phyloP scores from a whole-genome alignment of 495 filamentous ascomycete species.

The Aspergillus cristatus region DNA sequence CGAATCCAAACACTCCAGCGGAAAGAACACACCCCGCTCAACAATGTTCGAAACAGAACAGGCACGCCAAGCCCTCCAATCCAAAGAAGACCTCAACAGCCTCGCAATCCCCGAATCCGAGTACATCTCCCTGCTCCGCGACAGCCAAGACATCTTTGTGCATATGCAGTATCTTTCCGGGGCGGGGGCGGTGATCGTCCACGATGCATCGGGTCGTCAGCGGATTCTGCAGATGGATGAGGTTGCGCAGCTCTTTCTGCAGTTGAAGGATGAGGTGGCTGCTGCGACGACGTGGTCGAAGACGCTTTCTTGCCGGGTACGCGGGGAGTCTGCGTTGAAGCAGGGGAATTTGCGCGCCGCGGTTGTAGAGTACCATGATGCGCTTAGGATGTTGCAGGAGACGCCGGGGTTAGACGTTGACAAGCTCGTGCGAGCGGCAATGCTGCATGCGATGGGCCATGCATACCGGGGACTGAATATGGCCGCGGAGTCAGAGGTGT shows the following conservation, averaged over 20 bases:
- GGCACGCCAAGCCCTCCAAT: background rate
- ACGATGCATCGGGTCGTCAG: conserved; percentile 21
- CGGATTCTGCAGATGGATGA: conserved; percentile 21
- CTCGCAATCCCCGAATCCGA: conserved; percentile 10
- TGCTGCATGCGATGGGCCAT: conserved; percentile 17
- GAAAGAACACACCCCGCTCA: conserved; percentile 3
- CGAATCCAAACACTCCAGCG: conserved; percentile 7
- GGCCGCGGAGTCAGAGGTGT: conserved; percentile 17
- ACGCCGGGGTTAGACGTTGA: conserved; percentile 17
- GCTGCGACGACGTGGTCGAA: conserved; percentile 12
- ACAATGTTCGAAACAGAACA: conserved; percentile 1
- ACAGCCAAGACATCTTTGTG: conserved; percentile 15
- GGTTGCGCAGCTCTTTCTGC: conserved; percentile 17
- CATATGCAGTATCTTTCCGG: conserved; percentile 16
- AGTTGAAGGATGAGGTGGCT: conserved; percentile 13
- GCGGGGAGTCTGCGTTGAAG: conserved; percentile 14
- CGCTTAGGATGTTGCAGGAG: conserved; percentile 14
- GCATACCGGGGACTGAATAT: conserved; percentile 18
- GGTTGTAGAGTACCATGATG: conserved; percentile 17
- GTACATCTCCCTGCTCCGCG: conserved; percentile 12
- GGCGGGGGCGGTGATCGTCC: conserved; percentile 16
- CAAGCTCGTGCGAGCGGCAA: conserved; percentile 13
- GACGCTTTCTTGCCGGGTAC: conserved; percentile 6
- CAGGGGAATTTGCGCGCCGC: conserved; percentile 12
- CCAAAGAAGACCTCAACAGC: conserved; percentile 4